Percentiles rank a stretch among this genome's conserved stretches.
Evolutionary conservation across 2,329 filamentous ascomycete genomes (phyloP).

Genomic region (Rutstroemia sp.): DNA sequence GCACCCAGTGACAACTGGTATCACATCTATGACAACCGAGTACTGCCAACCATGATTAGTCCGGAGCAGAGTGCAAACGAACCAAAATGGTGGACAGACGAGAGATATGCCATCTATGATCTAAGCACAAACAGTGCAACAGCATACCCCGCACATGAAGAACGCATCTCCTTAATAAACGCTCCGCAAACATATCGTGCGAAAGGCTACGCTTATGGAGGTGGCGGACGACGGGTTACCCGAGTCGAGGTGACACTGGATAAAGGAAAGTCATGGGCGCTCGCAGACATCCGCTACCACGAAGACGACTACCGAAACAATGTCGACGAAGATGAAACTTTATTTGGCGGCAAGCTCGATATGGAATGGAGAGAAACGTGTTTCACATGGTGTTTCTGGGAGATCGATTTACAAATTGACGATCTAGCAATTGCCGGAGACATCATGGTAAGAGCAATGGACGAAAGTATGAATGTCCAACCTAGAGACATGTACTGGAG

Average conservation of each 20-base stretch:
- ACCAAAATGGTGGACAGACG: conserved; percentile 76
- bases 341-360: conserved; percentile 73
- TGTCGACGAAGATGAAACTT: conserved; percentile 45
- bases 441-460: conserved; percentile 80
- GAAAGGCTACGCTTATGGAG: conserved; percentile 80
- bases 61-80: conserved; percentile 72
- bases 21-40: conserved; percentile 88
- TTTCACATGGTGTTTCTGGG: conserved; percentile 95
- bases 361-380: conserved; percentile 73
- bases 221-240: conserved; percentile 77
- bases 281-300: conserved; percentile 72
- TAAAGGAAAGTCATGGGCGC: conserved; percentile 70
- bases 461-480: conserved; percentile 79
- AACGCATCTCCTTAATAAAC: conserved; percentile 47
- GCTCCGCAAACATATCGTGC: conserved; percentile 52
- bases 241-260: conserved; percentile 79
- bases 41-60: conserved; percentile 78
- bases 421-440: conserved; percentile 60
- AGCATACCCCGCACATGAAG: conserved; percentile 72
- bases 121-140: conserved; percentile 80
- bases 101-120: conserved; percentile 89
- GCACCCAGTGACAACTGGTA: conserved; percentile 89
- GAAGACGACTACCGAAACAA: conserved; percentile 75
- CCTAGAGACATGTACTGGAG: conserved; percentile 96
- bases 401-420: conserved; percentile 55